Evolutionary conservation across 805 yeast genomes (phyloP).

Genomic region (Wickerhamiella sergipiensis): DNA sequence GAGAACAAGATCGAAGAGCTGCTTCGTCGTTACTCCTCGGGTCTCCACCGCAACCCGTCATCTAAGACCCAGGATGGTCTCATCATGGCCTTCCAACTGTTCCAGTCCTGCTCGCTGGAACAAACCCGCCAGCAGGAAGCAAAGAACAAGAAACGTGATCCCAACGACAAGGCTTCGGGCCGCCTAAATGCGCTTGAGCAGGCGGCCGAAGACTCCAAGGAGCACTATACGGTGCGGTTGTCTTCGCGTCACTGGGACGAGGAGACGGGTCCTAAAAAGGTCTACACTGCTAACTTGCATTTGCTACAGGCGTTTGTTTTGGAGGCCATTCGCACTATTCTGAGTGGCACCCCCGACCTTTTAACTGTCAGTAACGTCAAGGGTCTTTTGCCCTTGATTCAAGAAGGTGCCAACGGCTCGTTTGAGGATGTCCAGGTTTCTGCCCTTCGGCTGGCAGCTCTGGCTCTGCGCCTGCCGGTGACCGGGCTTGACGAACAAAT

Average conservation of each 20-base stretch:
- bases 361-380: conserved; percentile 45
- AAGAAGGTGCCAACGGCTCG: conserved; percentile 43
- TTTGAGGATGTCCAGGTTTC: conserved; percentile 69
- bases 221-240: conserved; percentile 63
- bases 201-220: conserved; percentile 32
- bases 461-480: conserved; percentile 49
- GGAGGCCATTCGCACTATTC: conserved; percentile 59
- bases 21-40: conserved; percentile 62
- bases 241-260: conserved; percentile 38
- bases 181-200: conserved; percentile 6
- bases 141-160: neutral
- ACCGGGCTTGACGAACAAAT: conserved; percentile 28
- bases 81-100: conserved; percentile 60
- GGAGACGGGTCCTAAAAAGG: conserved; percentile 31
- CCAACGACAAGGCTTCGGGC: neutral
- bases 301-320: conserved; percentile 64
- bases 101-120: conserved; percentile 33
- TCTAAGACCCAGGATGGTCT: conserved; percentile 44
- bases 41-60: conserved; percentile 59
- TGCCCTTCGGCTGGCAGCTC: conserved; percentile 47
- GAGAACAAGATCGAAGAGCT: conserved; percentile 71
- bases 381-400: conserved; percentile 65
- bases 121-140: conserved; percentile 5
- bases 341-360: conserved; percentile 46
- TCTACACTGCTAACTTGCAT: conserved; percentile 41